A percentile compares a stretch with the other conserved stretches of the same genome.
Evolutionary conservation across 148 eudicot genomes (phyloP).

Genomic region (Diospyros kaki): DNA sequence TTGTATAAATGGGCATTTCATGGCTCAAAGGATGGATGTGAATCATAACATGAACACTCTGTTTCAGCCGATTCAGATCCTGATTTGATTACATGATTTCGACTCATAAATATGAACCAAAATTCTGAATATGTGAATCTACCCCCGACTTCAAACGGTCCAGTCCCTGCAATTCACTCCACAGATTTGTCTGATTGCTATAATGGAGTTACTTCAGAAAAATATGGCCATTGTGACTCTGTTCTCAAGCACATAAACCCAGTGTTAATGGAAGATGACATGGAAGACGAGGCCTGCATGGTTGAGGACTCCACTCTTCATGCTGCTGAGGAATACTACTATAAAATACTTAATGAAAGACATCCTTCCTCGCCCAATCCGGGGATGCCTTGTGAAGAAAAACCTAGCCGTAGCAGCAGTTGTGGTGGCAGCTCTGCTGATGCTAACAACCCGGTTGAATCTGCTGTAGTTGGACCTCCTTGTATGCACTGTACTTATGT

Average conservation of each 20-base stretch:
- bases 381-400: neutral
- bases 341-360: neutral
- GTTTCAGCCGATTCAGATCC: neutral
- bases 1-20: neutral
- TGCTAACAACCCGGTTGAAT: neutral
- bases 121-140: neutral
- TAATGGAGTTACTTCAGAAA: neutral
- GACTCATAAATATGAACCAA: too few relatives aligned
- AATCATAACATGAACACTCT: too few relatives aligned
- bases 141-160: neutral
- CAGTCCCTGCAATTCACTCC: neutral
- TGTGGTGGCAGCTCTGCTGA: neutral
- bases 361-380: neutral
- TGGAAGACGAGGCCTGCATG: neutral
- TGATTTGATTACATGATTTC: neutral
- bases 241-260: slow-evolving; percentile 1
- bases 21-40: neutral
- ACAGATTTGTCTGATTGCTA: neutral
- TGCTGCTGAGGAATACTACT: slow-evolving; percentile 4
- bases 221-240: neutral
- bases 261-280: slow-evolving; percentile 9
- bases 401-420: neutral
- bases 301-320: neutral
- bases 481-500: neutral
- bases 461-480: neutral